A percentile compares a stretch with the other conserved stretches of the same genome.
phyloP scores from a whole-genome alignment of 2,329 filamentous ascomycete genomes.

The Stemphylium vesicarium region DNA sequence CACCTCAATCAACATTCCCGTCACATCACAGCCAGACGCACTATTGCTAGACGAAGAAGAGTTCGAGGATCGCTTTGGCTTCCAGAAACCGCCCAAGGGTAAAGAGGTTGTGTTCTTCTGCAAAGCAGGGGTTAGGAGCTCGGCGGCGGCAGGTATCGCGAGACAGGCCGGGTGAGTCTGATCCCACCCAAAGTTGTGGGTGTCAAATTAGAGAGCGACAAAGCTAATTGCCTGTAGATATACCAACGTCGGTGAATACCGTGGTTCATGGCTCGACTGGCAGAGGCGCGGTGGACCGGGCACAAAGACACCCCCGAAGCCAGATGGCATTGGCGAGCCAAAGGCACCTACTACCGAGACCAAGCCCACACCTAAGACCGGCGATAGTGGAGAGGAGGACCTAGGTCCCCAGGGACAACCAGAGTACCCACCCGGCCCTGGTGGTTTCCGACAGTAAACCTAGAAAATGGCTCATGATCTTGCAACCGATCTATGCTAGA shows the following conservation, averaged over 20 bases:
- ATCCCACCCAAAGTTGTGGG: background rate
- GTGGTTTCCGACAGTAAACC: constrained; percentile 1
- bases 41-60: constrained; percentile 78
- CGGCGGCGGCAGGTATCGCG: constrained; percentile 78
- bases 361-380: constrained; percentile 15
- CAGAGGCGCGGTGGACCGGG: constrained; percentile 68
- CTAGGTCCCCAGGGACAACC: constrained; percentile 15
- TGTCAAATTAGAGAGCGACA: background rate
- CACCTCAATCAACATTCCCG: constrained; percentile 79
- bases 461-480: background rate
- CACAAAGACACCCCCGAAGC: constrained; percentile 27
- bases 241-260: constrained; percentile 72
- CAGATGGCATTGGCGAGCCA: constrained; percentile 28
- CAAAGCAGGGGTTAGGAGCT: constrained; percentile 84
- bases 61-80: constrained; percentile 84
- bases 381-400: constrained; percentile 25
- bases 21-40: constrained; percentile 77
- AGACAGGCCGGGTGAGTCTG: constrained; percentile 72
- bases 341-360: constrained; percentile 21
- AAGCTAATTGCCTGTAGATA: constrained; percentile 53
- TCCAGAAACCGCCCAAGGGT: constrained; percentile 47
- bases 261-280: constrained; percentile 86
- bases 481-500: background rate
- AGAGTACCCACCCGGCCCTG: constrained; percentile 1
- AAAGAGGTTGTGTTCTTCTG: constrained; percentile 76